Percentiles rank a stretch among this genome's conserved stretches.
phyloP scores from a whole-genome alignment of 1,139 yeast genomes.

The Magnusiomyces ingens region DNA sequence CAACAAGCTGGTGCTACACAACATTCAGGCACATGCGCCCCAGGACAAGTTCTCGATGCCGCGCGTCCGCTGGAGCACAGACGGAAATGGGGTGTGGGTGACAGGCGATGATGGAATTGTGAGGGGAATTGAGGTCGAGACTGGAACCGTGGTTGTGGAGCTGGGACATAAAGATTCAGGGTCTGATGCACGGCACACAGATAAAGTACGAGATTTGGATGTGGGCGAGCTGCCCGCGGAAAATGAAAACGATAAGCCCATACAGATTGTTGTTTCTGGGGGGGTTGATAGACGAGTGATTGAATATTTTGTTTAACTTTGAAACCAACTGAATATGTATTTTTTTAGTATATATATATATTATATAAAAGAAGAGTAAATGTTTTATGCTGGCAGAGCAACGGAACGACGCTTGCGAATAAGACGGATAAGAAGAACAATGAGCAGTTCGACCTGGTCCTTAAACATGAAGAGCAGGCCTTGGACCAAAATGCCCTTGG shows the following conservation, averaged over 20 bases:
- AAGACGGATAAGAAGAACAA: conserved; percentile 30
- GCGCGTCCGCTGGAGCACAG: conserved; percentile 10
- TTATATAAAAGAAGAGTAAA: conserved; percentile 12
- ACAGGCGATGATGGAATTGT: conserved; percentile 63
- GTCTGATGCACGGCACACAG: conserved; percentile 3
- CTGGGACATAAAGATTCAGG: conserved; percentile 11
- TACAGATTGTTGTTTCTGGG: conserved; percentile 41
- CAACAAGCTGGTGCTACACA: conserved; percentile 1
- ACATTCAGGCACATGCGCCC: conserved; percentile 12
- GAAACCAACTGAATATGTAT: neutral
- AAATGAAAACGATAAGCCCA: neutral
- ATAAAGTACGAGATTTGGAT: conserved; percentile 45
- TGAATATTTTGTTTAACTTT: conserved; percentile 6
- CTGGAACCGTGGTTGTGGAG: conserved; percentile 21
- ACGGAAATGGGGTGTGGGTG: conserved; percentile 50
- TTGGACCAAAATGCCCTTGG: conserved; percentile 80
- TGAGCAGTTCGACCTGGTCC: conserved; percentile 45
- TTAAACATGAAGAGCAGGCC: conserved; percentile 79
- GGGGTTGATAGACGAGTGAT: conserved; percentile 40
- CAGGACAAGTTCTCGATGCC: conserved; percentile 12
- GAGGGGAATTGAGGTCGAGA: conserved; percentile 36
- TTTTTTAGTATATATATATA: conserved; percentile 16
- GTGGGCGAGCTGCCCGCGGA: conserved; percentile 28
- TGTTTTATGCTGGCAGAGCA: conserved; percentile 12
- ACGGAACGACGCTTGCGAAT: conserved; percentile 17